These are phyloP conservation scores for Stemphylium vesicarium DNA, from an alignment of 2,329 filamentous ascomycete species.

Conservation along the genomic window DNA sequence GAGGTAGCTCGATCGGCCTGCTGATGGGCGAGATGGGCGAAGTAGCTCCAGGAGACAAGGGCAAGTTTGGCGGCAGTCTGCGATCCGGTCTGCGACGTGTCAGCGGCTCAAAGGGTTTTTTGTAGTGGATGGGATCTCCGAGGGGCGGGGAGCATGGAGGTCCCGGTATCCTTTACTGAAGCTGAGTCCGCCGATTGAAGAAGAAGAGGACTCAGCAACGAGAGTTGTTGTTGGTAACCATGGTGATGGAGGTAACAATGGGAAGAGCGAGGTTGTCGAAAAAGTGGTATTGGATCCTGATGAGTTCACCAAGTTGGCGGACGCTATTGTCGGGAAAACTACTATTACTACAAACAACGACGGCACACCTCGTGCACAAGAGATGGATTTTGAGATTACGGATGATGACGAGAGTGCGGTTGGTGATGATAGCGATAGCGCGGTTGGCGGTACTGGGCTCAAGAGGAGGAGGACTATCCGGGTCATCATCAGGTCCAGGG, in stretches of 20 bases:
- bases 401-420: slow-evolving; percentile 24
- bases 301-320: slow-evolving; percentile 6
- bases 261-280: slow-evolving; percentile 16
- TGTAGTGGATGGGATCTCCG: slow-evolving; percentile 50
- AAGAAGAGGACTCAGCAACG: slow-evolving; percentile 29
- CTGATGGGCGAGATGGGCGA: slow-evolving; percentile 47
- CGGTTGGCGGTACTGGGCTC: slow-evolving; percentile 29
- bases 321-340: slow-evolving; percentile 2
- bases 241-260: too few species aligned
- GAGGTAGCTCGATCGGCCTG: slow-evolving; percentile 53
- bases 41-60: slow-evolving; percentile 37
- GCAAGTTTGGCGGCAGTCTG: slow-evolving; percentile 42
- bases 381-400: slow-evolving; percentile 30
- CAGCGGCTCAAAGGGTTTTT: slow-evolving; percentile 58
- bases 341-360: background rate
- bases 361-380: slow-evolving; percentile 13
- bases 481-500: slow-evolving; percentile 43
- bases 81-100: slow-evolving; percentile 49
- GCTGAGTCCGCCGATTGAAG: slow-evolving; percentile 40
- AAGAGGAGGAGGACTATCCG: slow-evolving; percentile 40
- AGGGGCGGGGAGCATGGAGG: slow-evolving; percentile 37
- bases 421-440: slow-evolving; percentile 21
- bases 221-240: slow-evolving; percentile 13
- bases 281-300: slow-evolving; percentile 15
- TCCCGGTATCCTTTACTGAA: slow-evolving; percentile 35